Evolutionary conservation across 768 basidiomycete species (phyloP).

Genomic region (Auriculariales sp.): DNA sequence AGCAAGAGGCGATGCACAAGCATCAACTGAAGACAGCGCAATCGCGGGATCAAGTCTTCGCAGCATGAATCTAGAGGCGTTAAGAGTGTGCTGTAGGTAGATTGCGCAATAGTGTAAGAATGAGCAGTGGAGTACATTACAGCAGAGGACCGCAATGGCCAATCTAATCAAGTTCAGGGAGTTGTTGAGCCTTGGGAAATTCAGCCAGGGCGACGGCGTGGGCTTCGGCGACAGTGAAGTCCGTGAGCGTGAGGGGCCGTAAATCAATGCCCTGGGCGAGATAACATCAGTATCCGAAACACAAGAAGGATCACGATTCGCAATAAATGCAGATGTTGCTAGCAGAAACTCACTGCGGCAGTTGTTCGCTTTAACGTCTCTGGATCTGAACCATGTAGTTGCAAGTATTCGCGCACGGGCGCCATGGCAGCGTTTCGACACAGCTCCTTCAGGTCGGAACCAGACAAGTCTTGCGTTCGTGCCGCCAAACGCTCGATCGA

Average conservation of each 20-base stretch:
- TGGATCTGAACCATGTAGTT: slow-evolving; percentile 14
- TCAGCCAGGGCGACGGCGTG: too few species aligned
- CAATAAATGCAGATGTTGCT: background rate
- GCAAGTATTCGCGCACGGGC: slow-evolving; percentile 75
- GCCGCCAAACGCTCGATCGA: slow-evolving; percentile 47
- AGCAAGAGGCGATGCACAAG: too few species aligned
- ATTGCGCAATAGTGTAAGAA: too few species aligned
- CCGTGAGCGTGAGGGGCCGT: background rate
- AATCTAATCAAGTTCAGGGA: too few species aligned
- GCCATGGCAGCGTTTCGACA: slow-evolving; percentile 92
- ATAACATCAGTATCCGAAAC: background rate
- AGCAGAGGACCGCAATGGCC: too few species aligned
- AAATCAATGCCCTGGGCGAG: background rate
- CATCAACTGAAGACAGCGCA: too few species aligned
- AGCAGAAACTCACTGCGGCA: too few species aligned
- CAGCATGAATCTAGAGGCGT: too few species aligned
- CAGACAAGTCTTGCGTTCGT: slow-evolving; percentile 62
- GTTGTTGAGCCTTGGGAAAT: too few species aligned
- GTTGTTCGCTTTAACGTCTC: background rate
- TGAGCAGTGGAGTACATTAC: too few species aligned
- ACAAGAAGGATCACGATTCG: background rate
- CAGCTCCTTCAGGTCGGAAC: slow-evolving; percentile 83
- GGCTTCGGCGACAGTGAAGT: background rate
- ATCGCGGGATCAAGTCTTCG: too few species aligned
- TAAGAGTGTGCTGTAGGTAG: too few species aligned